Percentiles rank a stretch among this genome's conserved stretches.
These are phyloP conservation scores for Pseudopithomyces chartarum DNA, from an alignment of 2,329 filamentous ascomycete genomes.

Conservation along the genomic window DNA sequence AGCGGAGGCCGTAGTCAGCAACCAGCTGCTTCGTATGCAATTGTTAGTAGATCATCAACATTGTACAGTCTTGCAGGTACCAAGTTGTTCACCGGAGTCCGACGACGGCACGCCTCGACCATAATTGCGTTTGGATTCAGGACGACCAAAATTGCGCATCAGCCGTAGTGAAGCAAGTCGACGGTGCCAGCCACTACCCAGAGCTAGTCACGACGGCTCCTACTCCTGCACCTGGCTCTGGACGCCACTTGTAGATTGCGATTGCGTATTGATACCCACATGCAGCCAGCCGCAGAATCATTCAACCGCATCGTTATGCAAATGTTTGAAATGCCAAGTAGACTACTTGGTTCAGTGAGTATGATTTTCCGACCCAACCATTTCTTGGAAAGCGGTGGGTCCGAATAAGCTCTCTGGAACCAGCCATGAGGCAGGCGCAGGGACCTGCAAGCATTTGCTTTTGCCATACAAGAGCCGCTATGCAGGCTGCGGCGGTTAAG, in stretches of 20 bases:
- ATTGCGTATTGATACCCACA: background rate
- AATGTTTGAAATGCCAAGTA: background rate
- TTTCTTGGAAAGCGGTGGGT: background rate
- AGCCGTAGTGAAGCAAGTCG: background rate
- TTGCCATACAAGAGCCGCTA: background rate
- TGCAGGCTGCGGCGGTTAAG: conserved; percentile 4
- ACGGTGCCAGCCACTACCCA: background rate
- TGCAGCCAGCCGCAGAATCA: conserved; percentile 4
- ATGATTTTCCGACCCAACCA: background rate
- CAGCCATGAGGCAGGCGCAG: background rate
- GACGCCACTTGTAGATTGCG: background rate
- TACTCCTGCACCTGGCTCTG: conserved; percentile 1
- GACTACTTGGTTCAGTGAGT: background rate
- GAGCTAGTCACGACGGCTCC: background rate
- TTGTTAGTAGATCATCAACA: background rate
- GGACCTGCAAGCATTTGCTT: background rate
- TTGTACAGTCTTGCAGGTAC: conserved; percentile 16
- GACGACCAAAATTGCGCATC: background rate
- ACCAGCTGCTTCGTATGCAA: background rate
- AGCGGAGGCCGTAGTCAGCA: background rate
- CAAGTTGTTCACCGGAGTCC: conserved; percentile 23
- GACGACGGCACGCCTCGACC: conserved; percentile 11
- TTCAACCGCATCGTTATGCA: background rate
- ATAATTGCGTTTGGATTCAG: background rate
- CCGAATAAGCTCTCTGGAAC: background rate